Evolutionary conservation across 75 land plant genomes (phyloP).

Genomic region (Sequoiadendron giganteum): DNA sequence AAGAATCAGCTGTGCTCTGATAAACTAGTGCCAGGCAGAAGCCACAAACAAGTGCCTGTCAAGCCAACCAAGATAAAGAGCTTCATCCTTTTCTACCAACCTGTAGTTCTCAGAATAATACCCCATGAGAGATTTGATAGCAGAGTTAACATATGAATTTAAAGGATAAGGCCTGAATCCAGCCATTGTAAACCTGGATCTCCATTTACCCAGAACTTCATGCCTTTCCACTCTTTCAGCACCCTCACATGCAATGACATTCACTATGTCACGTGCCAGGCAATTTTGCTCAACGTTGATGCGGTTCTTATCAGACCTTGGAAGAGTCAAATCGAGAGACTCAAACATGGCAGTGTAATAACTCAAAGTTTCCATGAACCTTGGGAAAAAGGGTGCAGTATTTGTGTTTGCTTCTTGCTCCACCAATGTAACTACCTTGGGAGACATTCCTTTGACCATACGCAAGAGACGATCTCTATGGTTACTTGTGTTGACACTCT

Average conservation of each 20-base stretch:
- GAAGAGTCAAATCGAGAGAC: slow-evolving; percentile 26
- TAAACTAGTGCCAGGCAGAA: slow-evolving; percentile 26
- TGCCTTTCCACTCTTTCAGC: slow-evolving; percentile 31
- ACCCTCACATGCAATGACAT: slow-evolving; percentile 34
- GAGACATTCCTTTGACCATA: slow-evolving; percentile 26
- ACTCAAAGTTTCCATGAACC: slow-evolving; percentile 29
- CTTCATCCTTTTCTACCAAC: slow-evolving; percentile 25
- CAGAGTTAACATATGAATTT: slow-evolving; percentile 15
- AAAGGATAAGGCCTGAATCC: slow-evolving; percentile 29
- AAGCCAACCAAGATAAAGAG: slow-evolving; percentile 27
- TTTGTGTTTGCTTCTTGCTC: slow-evolving; percentile 37
- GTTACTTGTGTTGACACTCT: slow-evolving; percentile 32
- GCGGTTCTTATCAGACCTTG: slow-evolving; percentile 15
- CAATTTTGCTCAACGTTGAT: slow-evolving; percentile 34
- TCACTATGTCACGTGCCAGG: slow-evolving; percentile 34
- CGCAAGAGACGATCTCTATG: slow-evolving; percentile 26
- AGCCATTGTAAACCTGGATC: slow-evolving; percentile 31
- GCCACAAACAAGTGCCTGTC: slow-evolving; percentile 22
- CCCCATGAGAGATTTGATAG: slow-evolving; percentile 20
- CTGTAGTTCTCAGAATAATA: slow-evolving; percentile 16
- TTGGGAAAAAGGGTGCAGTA: slow-evolving; percentile 25
- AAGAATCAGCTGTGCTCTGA: slow-evolving; percentile 1
- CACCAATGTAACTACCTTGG: slow-evolving; percentile 32
- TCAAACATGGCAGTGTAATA: slow-evolving; percentile 33
- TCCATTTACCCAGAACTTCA: slow-evolving; percentile 34